Evolutionary conservation across 192 early-diverging fungal genomes (phyloP).

Genomic region (Dispira simplex): DNA sequence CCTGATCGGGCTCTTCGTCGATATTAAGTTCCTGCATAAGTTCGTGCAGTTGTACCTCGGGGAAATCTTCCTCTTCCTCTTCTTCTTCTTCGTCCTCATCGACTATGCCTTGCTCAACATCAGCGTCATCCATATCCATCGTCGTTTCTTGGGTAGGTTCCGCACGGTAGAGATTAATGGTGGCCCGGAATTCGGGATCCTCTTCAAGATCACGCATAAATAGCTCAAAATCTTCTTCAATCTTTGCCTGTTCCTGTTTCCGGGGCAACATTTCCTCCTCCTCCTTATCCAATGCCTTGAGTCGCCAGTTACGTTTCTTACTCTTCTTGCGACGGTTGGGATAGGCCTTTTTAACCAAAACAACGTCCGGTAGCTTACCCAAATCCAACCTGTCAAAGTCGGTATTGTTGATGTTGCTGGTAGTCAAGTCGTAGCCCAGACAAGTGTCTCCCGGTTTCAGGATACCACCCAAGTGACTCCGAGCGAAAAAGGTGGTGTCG

Average conservation of each 20-base stretch:
- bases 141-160: conserved; percentile 14
- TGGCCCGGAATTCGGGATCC: conserved; percentile 88
- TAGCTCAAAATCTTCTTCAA: conserved; percentile 82
- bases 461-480: conserved; percentile 85
- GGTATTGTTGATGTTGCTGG: conserved; percentile 84
- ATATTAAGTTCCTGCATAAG: conserved; percentile 82
- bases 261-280: conserved; percentile 61
- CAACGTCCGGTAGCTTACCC: conserved; percentile 65
- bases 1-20: conserved; percentile 39
- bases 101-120: conserved; percentile 19
- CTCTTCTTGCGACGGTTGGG: conserved; percentile 76
- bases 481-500: conserved; percentile 72
- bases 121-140: conserved; percentile 11
- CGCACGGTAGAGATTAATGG: conserved; percentile 86
- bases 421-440: conserved; percentile 77
- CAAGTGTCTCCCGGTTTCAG: conserved; percentile 84
- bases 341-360: conserved; percentile 87
- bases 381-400: conserved; percentile 56
- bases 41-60: conserved; percentile 85
- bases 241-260: conserved; percentile 59
- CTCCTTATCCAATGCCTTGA: conserved; percentile 78
- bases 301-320: conserved; percentile 79
- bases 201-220: conserved; percentile 98
- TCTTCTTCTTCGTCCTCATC: conserved; percentile 36
- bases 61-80: conserved; percentile 81